Conservation (phyloP, 2,329 filamentous ascomycete species). For the Fusarium sp. region DNA sequence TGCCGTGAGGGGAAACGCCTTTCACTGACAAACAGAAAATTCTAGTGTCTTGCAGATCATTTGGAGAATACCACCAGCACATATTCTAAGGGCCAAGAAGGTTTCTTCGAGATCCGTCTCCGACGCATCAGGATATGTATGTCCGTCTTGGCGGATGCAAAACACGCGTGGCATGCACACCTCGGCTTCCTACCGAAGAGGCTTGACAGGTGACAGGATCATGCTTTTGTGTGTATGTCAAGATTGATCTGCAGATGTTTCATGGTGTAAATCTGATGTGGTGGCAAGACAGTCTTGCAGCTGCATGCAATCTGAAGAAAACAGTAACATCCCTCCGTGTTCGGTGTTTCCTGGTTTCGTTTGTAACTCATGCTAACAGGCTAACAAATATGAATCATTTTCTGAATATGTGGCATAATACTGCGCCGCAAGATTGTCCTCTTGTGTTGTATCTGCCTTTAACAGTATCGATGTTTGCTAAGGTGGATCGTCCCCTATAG, state of each 20-base stretch:
- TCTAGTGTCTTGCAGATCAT: background rate
- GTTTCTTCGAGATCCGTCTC: background rate
- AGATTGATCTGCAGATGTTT: background rate
- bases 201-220: background rate
- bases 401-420: background rate
- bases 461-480: background rate
- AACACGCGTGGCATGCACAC: background rate
- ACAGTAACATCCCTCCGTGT: too few relatives aligned
- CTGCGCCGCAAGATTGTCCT: too few relatives aligned
- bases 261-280: rapidly evolving
- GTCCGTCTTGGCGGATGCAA: background rate
- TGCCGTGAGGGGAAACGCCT: background rate
- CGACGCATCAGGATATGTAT: background rate
- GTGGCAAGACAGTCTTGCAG: rapidly evolving
- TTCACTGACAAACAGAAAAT: background rate
- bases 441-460: rapidly evolving
- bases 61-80: background rate
- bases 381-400: rapidly evolving
- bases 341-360: background rate
- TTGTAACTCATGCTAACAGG: too few relatives aligned
- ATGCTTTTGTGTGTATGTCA: rapidly evolving
- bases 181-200: background rate
- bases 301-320: too few relatives aligned
- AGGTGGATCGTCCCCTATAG: rapidly evolving
- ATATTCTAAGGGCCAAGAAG: background rate